Conservation (phyloP, 371 early-diverging fungal genomes). For the Apophysomyces trapeziformis region DNA sequence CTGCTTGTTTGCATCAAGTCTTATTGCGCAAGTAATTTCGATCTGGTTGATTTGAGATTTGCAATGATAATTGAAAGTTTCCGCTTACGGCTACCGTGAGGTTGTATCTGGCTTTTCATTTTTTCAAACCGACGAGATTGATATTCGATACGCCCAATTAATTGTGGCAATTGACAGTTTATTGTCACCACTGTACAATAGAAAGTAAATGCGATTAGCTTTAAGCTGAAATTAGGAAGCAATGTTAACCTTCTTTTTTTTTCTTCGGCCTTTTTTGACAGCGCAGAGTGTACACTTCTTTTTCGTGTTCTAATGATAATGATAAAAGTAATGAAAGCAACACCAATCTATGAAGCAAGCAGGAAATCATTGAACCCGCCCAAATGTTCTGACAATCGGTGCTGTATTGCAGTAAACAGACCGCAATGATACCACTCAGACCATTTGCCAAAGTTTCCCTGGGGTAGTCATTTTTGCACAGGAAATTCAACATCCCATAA, state of each 20-base stretch:
- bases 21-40: too few species aligned
- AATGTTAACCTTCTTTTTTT: not conserved
- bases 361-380: not conserved
- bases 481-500: not conserved
- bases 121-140: too few species aligned
- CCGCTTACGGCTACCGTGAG: too few species aligned
- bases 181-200: slow-evolving; percentile 60
- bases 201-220: too few species aligned
- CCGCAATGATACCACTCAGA: not conserved
- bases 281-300: not conserved
- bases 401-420: not conserved
- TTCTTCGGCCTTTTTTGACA: not conserved
- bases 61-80: too few species aligned
- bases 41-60: too few species aligned
- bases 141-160: too few species aligned
- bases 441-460: not conserved
- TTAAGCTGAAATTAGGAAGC: not conserved
- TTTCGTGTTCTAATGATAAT: not conserved
- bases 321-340: not conserved
- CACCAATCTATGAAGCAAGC: not conserved
- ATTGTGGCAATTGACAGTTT: too few species aligned
- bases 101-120: too few species aligned
- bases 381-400: not conserved
- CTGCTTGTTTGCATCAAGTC: too few species aligned
- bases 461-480: not conserved